Conservation (phyloP, 345 rosid species). For the Fremontodendron californicum region DNA sequence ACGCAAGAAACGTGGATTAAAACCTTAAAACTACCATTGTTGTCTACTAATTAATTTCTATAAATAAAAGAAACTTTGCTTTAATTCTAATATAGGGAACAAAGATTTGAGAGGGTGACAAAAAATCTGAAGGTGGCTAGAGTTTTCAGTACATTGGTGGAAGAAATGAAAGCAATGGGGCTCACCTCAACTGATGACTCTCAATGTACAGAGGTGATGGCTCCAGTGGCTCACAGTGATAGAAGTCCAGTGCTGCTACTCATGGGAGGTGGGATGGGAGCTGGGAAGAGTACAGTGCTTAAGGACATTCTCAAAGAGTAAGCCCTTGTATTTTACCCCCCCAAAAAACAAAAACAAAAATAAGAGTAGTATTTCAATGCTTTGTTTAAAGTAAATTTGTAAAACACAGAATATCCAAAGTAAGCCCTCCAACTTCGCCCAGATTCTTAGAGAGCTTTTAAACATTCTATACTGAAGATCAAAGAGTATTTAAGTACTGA, state of each 20-base stretch:
- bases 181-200: constrained; percentile 48
- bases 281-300: constrained; percentile 96
- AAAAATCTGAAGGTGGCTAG: constrained; percentile 79
- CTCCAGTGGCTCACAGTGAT: constrained; percentile 74
- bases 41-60: neutral
- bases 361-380: no score
- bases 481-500: neutral
- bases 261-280: constrained; percentile 99
- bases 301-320: constrained; percentile 93
- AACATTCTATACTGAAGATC: neutral
- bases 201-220: constrained; percentile 77
- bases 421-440: no score
- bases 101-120: constrained; percentile 76
- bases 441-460: neutral
- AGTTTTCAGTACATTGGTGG: constrained; percentile 68
- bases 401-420: no score
- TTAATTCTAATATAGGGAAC: constrained; percentile 49
- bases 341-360: neutral
- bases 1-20: neutral
- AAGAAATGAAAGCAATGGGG: constrained; percentile 90
- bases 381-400: no score
- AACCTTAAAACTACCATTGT: neutral
- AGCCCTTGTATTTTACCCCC: constrained; percentile 1
- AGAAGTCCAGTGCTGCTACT: constrained; percentile 87
- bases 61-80: neutral